A percentile compares a stretch with the other conserved stretches of the same genome.
Conservation (phyloP, 176 grass and related monocot species). For the Calamus simplicifolius region DNA sequence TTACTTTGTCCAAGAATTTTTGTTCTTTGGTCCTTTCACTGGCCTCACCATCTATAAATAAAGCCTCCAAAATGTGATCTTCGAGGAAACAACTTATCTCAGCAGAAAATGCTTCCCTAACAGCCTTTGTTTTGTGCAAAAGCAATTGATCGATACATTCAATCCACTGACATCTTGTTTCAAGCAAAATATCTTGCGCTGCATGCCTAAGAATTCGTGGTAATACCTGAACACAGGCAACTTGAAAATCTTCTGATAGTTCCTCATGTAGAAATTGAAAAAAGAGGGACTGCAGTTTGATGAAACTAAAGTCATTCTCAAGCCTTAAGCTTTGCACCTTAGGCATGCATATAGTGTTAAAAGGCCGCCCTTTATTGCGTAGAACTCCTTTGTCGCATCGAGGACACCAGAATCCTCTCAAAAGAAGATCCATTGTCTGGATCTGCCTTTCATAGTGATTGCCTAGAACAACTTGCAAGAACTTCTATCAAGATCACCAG, state of each 20-base stretch:
- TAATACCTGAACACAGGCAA: slow-evolving; percentile 61
- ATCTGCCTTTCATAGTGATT: slow-evolving; percentile 33
- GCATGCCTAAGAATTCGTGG: slow-evolving; percentile 75
- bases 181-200: slow-evolving; percentile 35
- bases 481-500: slow-evolving; percentile 23
- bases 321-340: slow-evolving; percentile 28
- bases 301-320: slow-evolving; percentile 23
- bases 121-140: slow-evolving; percentile 55
- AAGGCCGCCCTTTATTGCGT: slow-evolving; percentile 37
- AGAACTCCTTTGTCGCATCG: slow-evolving; percentile 42
- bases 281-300: slow-evolving; percentile 49
- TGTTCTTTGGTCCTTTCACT: slow-evolving; percentile 37
- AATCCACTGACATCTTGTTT: slow-evolving; percentile 54
- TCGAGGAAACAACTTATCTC: slow-evolving; percentile 76
- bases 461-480: slow-evolving; percentile 57
- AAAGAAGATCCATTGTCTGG: slow-evolving; percentile 66
- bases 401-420: slow-evolving; percentile 73
- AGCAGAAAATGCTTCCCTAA: slow-evolving; percentile 76
- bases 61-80: slow-evolving; percentile 39
- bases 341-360: slow-evolving; percentile 35
- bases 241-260: slow-evolving; percentile 45
- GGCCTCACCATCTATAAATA: slow-evolving; percentile 47
- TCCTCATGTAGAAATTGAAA: slow-evolving; percentile 67
- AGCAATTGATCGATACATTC: slow-evolving; percentile 69
- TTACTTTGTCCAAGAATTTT: slow-evolving; percentile 68